A percentile compares a stretch with the other conserved stretches of the same genome.
These are phyloP conservation scores for Apophysomyces elegans DNA, from an alignment of 371 early-diverging fungal genomes.

Conservation along the genomic window DNA sequence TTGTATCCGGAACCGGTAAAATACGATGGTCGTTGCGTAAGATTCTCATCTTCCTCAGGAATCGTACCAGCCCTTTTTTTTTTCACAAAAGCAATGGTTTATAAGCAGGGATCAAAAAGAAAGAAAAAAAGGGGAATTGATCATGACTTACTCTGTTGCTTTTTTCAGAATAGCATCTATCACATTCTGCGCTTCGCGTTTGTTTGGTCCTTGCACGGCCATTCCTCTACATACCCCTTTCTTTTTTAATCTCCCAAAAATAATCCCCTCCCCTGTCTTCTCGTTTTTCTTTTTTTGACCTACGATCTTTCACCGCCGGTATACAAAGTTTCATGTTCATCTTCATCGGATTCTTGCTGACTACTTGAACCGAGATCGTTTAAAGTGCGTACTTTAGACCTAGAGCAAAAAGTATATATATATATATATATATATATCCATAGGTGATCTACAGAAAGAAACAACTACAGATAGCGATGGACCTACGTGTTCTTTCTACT, in stretches of 20 bases:
- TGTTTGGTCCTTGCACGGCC: slow-evolving; percentile 73
- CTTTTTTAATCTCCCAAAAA: not conserved
- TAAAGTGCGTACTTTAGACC: slow-evolving; percentile 66
- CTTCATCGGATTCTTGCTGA: slow-evolving; percentile 56
- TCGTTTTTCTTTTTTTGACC: slow-evolving; percentile 21
- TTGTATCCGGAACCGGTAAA: slow-evolving; percentile 73
- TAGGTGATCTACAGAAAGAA: too few relatives aligned
- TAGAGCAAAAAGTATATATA: not conserved
- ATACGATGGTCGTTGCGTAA: slow-evolving; percentile 42
- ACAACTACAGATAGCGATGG: too few relatives aligned
- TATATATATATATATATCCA: too few relatives aligned
- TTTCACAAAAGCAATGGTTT: not conserved
- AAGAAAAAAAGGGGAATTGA: not conserved
- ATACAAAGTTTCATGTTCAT: slow-evolving; percentile 76
- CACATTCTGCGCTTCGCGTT: slow-evolving; percentile 57
- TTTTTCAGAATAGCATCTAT: slow-evolving; percentile 82
- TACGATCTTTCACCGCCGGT: slow-evolving; percentile 90
- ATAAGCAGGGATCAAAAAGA: too few relatives aligned
- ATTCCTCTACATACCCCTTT: slow-evolving; percentile 54
- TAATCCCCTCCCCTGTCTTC: not conserved
- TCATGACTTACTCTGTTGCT: slow-evolving; percentile 70
- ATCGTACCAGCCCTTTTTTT: slow-evolving; percentile 55
- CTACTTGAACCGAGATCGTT: slow-evolving; percentile 52
- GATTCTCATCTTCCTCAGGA: slow-evolving; percentile 46
- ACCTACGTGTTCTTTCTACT: not conserved